Base-by-base conservation (phyloP, 495 filamentous ascomycete species). In the Talaromyces stipitatus region DNA sequence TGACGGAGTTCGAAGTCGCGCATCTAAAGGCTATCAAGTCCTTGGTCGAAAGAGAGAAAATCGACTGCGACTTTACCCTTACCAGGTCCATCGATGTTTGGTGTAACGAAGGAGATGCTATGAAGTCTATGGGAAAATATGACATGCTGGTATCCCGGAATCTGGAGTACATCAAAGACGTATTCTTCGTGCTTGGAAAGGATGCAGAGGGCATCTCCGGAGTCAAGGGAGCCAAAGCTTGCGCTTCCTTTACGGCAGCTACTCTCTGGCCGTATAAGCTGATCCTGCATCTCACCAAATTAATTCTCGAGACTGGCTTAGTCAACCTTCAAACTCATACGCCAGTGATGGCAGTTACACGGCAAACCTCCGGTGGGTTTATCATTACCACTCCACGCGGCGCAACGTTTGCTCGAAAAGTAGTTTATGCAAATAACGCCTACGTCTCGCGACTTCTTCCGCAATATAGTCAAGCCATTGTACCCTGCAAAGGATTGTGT, bases 361-460 rank as follows among this genome's bases (percentile, higher is more conserved):
- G 63, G 12, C 61, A 63, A 47, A 45, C 65, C 5, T 57, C 61
- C 27, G 58, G 59, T 23, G 70, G 62, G 0, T 83, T 81, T 69
- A 62, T 58, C 10, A 66, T 89, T 0, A 47, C 78, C 24, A 89
- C 86, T 2, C 55, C 66, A 12, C 71, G 82, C 23, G 85, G 84
- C 14, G 65, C 38, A 4, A 79, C 88, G n/a, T 63, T 36, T 7
- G 75, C 86, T 0, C 58, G 58, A 23, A 78, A 75, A 45, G 73
- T 90, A 2, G 72, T 90, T 8, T 65, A 89, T 48, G 88, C 87
- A 24, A 90, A 85, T 28, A 91, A 91, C 56, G 88, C 83, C 22
- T 90, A 89, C 61, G 83, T 85, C 2, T 79, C 83, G 1, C 72
- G 69, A 14, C 67, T 90, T 11, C 72, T 80, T 38, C 75, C 78